Evolutionary conservation across 1,139 yeast genomes (phyloP), one percentile per base, ranked within the genome.

Genomic region (Pneumocystis wakefieldiae): DNA sequence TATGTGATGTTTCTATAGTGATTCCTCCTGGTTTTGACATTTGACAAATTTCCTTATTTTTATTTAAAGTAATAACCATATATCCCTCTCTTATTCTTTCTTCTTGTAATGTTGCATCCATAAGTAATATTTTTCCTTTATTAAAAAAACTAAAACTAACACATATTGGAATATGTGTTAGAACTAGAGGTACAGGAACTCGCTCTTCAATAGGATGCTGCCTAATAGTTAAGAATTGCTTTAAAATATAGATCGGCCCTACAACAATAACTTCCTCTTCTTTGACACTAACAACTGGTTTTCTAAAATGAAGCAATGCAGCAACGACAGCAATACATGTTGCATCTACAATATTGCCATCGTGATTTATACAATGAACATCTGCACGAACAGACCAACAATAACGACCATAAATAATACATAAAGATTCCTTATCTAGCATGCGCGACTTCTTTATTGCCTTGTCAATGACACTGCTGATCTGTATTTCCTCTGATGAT

Each of bases 331-430:
- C 97, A 65, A 90, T 80, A 74, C 96, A 88, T 57, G 94, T 86
- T 24, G 90, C 87, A 73, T 92, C 98, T 59, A 91, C 84, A 58
- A 92, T 80, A 48, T 94, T 95, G 55, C 98, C 98, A 74, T 92
- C 98, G 71, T 83, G 88, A 71, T 90, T 86, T 67, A 92, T 76
- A 69, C 87, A 87, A 72, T 90, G 95, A 42, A 92, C 83, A 71
- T 91, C 97, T 0, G 95, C 97, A 64, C 94, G 79, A 19, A 92
- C 78, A 65, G 83, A 80, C 98, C 98, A 92, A 70, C 95, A 91
- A 69, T 88, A 85, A 65, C 84, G 81, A 1, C 97, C 97, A 0
- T 97, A 96, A 36, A 87, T 82, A 61, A 92, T 88, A 76, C 97
- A 91, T 63, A 92, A 76, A 65, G 89, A 83, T 72, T 92, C 98